Percentiles rank a stretch among this genome's conserved stretches.
phyloP scores from a whole-genome alignment of 73 alveolate genomes.

The Stentor roeselii region DNA sequence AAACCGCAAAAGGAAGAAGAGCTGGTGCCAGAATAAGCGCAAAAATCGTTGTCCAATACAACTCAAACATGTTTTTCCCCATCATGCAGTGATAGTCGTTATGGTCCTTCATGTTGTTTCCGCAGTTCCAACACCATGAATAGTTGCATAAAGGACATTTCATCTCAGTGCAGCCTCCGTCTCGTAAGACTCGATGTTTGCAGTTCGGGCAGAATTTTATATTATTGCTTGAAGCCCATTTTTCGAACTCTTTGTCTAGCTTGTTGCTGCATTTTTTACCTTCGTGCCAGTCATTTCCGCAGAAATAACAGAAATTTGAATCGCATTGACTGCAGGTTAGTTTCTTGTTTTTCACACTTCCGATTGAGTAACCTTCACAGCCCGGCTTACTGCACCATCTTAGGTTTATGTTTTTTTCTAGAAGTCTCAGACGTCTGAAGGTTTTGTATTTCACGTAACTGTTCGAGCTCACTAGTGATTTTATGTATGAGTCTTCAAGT shows the following conservation, averaged over 20 bases:
- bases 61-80: background rate
- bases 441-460: background rate
- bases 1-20: background rate
- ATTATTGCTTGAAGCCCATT: constrained; percentile 9
- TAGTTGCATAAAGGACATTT: background rate
- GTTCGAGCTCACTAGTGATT: background rate
- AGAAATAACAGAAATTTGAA: background rate
- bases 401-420: background rate
- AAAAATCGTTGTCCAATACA: background rate
- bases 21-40: background rate
- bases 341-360: background rate
- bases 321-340: background rate
- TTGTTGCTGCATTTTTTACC: background rate
- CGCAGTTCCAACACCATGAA: constrained; percentile 27
- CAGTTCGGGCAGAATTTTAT: constrained; percentile 6
- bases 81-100: background rate
- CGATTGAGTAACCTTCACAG: constrained; percentile 25
- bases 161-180: constrained; percentile 23
- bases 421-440: background rate
- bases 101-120: background rate
- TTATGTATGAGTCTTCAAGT: background rate
- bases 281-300: constrained; percentile 7
- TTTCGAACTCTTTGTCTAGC: constrained; percentile 6
- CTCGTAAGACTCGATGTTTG: background rate
- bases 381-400: constrained; percentile 7